Evolutionary conservation across 1,139 yeast species (phyloP), one percentile per base, ranked within the genome.

Genomic region (Wickerhamiella infanticola): DNA sequence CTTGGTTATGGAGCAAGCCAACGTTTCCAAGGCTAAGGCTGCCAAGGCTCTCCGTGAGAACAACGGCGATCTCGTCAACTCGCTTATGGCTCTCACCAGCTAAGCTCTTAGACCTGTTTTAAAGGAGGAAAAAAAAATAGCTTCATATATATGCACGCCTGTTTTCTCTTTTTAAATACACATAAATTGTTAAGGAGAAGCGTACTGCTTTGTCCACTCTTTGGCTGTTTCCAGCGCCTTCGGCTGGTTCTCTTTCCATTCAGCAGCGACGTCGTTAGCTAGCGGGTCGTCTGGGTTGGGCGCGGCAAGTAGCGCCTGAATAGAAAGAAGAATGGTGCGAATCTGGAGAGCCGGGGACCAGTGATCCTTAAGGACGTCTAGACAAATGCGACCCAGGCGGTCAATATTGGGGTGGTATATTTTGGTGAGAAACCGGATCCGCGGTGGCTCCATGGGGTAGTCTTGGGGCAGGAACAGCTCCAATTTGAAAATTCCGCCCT

Each of bases 271-370:
- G 56, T 90, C 98, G 59, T 90, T 90, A 33, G 97, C 97, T 53
- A 93, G 72, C 1, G 98, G 99, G 64, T 90, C 99, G 62, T 90
- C 95, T 41, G 99, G 98, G 58, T 90, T 93, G 7, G 99, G 98
- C 3, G 95, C 88, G 1, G 95, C 95, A 47, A 90, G 68, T 48
- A 90, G 68, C 0, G 98, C 97, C 64, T 93, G 98, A 51, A 90
- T 82, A 18, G 95, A 83, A 49, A 93, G 70, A 53, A 90, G 68
- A 38, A 90, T 82, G n/a, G 98, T 93, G 62, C 97, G 74, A 54
- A 90, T 90, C 62, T 90, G 97, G 51, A 88, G 70, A 0, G 98
- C 98, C 6, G 98, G 98, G n/a, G 95, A 82, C 98, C 98, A 90
- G 61, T 67, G 72, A 64, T 78, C 83, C 65, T 90, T 90, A 61